A percentile compares a stretch with the other conserved stretches of the same genome.
phyloP scores from a whole-genome alignment of 1,284 basidiomycete species.

The Pseudozyma tsukubaensis region DNA sequence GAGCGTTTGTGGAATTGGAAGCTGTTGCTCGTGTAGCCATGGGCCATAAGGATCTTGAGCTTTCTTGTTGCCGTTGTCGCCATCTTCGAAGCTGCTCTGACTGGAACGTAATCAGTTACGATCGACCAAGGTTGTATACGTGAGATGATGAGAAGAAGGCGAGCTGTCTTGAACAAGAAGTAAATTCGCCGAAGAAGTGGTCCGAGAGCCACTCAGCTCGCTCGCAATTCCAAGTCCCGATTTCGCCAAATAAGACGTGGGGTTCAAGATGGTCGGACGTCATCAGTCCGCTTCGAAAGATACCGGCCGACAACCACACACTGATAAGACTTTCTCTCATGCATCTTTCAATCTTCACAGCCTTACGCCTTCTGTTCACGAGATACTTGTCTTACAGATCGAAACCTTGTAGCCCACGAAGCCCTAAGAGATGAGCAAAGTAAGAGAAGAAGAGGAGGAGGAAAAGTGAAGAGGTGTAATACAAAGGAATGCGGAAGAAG shows the following conservation, averaged over 20 bases:
- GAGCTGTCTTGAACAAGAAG: neutral
- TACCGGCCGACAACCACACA: neutral
- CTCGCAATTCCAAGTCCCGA: neutral
- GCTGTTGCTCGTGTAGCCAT: slow-evolving; percentile 66
- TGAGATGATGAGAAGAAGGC: neutral
- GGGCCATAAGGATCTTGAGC: slow-evolving; percentile 61
- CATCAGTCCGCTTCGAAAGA: neutral
- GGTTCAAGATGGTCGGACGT: slow-evolving; percentile 1
- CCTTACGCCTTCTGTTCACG: no score
- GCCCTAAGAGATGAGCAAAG: neutral
- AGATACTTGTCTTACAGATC: neutral
- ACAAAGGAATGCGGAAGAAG: no score
- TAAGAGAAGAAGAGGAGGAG: neutral
- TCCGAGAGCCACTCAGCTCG: slow-evolving; percentile 2
- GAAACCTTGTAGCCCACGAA: neutral
- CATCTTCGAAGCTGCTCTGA: slow-evolving; percentile 10
- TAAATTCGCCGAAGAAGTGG: neutral
- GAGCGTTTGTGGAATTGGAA: slow-evolving; percentile 56
- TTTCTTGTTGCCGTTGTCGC: slow-evolving; percentile 40
- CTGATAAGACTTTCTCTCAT: neutral
- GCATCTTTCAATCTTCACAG: neutral
- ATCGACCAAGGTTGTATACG: neutral
- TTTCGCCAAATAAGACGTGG: no score
- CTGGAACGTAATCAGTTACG: neutral
- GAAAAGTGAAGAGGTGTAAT: neutral